A percentile compares a stretch with the other conserved stretches of the same genome.
phyloP scores from a whole-genome alignment of 2,329 filamentous ascomycete genomes.

The Plectosphaerella plurivora region DNA sequence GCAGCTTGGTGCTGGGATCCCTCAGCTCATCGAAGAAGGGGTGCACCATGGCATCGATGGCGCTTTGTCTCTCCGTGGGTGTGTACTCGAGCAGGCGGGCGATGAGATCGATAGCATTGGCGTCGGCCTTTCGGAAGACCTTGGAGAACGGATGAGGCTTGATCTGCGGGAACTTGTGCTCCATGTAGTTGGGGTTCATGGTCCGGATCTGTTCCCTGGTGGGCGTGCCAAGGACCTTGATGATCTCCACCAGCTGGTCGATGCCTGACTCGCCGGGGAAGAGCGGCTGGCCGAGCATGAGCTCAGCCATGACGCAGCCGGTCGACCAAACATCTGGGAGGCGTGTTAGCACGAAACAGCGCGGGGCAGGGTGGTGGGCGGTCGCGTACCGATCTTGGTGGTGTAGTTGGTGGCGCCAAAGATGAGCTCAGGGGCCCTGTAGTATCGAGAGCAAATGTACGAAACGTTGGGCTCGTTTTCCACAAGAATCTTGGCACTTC shows the following conservation, averaged over 20 bases:
- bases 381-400: conserved; percentile 88
- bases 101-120: conserved; percentile 91
- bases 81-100: conserved; percentile 94
- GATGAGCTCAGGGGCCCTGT: conserved; percentile 94
- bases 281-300: conserved; percentile 96
- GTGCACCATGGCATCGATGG: conserved; percentile 95
- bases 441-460: conserved; percentile 99
- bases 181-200: conserved; percentile 99
- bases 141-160: conserved; percentile 99
- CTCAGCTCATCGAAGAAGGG: conserved; percentile 97
- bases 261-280: conserved; percentile 99
- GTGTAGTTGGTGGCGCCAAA: conserved; percentile 99
- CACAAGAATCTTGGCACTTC: conserved; percentile 96
- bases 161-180: conserved; percentile 99
- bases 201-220: conserved; percentile 97
- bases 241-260: conserved; percentile 97
- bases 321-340: conserved; percentile 96
- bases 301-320: conserved; percentile 97
- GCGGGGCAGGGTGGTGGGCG: not conserved
- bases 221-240: conserved; percentile 96
- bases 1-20: conserved; percentile 84
- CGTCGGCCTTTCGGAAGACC: conserved; percentile 95
- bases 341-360: conserved; percentile 7
- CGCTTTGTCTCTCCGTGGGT: conserved; percentile 87
- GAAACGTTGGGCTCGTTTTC: conserved; percentile 99